Evolutionary conservation across 163 green algal genomes (phyloP), one percentile per base, ranked within the genome.

Genomic region (Scenedesmus sp.): DNA sequence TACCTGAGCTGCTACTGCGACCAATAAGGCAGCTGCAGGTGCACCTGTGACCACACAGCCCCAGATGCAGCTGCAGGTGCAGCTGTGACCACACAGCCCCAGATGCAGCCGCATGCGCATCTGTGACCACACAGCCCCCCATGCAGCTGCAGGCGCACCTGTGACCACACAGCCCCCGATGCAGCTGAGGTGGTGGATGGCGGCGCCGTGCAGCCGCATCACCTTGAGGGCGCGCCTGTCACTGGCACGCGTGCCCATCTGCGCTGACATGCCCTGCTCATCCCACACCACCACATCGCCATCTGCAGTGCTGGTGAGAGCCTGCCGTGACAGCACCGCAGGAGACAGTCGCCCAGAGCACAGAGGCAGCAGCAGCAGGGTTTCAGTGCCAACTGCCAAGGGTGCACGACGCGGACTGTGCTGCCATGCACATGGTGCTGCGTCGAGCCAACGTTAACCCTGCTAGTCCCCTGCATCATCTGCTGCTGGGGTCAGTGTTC

Each of bases 251-350:
- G 93, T 94, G 65, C 94, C 94, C 87, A 95, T 94, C 61, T 96
- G 93, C 5, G 93, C 92, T 26, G 90, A 92, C 40, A 95, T 94
- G 51, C 93, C 94, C 89, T 95, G 92, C 86, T 96, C 91, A 76
- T 97, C 96, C 96, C 96, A 98, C 79, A 98, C 93, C 83, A 98
- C 94, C 49, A 98, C 87, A 86, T 98, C 96, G 3, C 96, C 96
- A 59, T 98, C 96, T 59, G 81, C 43, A 6, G 96, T 97, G 53
- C 92, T 94, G 24, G 94, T 95, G 26, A 95, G 68, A 13, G 93
- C 95, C 87, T 94, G 46, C 37, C 83, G 26, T 18, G 24, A 22
- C 51, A 49, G 24, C 22, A 49, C 26, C 2, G 40, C 7, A 40
- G 0, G 30, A 16, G 40, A 16, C 30, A 43, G n/a, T n/a, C 20